A percentile compares a stretch with the other conserved stretches of the same genome.
Conservation (phyloP, 2,329 filamentous ascomycete genomes). For the Fusarium papillatum region DNA sequence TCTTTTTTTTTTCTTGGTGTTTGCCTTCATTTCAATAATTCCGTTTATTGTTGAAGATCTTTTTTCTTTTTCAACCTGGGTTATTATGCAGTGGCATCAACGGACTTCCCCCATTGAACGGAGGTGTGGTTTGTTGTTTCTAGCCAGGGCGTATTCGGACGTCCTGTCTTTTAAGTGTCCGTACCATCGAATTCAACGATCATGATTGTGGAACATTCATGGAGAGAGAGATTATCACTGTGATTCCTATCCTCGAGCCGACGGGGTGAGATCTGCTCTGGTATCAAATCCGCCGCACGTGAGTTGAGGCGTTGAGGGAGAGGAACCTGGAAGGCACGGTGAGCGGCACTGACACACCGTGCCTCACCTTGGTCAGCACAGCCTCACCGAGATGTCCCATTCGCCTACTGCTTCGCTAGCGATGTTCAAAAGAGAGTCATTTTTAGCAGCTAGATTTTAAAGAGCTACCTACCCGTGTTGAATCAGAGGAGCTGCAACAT, state of each 20-base stretch:
- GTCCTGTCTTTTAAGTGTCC: too few species aligned
- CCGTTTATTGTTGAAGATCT: not conserved
- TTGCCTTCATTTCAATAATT: not conserved
- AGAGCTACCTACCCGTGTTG: not conserved
- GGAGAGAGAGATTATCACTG: too few species aligned
- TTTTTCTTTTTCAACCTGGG: not conserved
- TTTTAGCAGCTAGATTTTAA: too few species aligned
- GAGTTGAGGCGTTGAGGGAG: not conserved
- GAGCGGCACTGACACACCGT: not conserved
- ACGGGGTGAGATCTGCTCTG: too few species aligned
- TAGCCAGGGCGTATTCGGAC: not conserved
- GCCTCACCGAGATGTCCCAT: not conserved
- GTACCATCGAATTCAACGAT: too few species aligned
- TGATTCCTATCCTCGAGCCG: too few species aligned
- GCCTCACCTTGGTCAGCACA: not conserved
- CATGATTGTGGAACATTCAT: too few species aligned
- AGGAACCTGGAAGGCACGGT: not conserved
- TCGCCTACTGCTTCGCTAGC: not conserved
- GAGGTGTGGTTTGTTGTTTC: not conserved
- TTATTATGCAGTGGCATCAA: not conserved
- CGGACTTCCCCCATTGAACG: not conserved
- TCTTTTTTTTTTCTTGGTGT: not conserved
- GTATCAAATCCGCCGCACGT: too few species aligned
- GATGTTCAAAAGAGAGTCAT: not conserved
- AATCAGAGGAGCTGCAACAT: slow-evolving; percentile 17